Conservation (phyloP, 768 basidiomycete genomes). For the Piloderma croceum region DNA sequence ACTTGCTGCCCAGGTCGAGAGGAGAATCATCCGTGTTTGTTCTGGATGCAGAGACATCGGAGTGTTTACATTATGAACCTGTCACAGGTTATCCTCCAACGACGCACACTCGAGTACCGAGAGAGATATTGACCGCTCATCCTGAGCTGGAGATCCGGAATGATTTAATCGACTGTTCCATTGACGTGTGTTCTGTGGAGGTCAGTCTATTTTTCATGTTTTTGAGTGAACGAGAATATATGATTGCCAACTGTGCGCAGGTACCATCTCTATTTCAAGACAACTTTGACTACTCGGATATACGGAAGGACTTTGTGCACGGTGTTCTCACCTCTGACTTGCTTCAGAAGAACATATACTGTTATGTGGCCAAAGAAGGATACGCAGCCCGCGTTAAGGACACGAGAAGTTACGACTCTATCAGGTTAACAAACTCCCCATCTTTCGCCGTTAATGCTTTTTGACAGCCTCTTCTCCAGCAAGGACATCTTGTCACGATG, state of each 20-base stretch:
- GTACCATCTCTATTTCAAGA: conserved; percentile 96
- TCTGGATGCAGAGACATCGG: conserved; percentile 65
- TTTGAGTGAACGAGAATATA: not conserved
- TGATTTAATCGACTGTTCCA: conserved; percentile 83
- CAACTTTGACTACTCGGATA: conserved; percentile 95
- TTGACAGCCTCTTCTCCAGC: conserved; percentile 37
- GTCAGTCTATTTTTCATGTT: conserved; percentile 34
- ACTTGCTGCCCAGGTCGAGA: conserved; percentile 41
- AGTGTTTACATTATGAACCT: conserved; percentile 83
- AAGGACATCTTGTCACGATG: conserved; percentile 90
- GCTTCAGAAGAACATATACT: conserved; percentile 90
- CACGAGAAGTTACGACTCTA: conserved; percentile 83
- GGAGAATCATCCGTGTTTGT: conserved; percentile 78
- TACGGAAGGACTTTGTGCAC: conserved; percentile 89
- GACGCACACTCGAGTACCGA: conserved; percentile 60
- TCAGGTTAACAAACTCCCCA: conserved; percentile 52
- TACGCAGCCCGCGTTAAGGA: conserved; percentile 94
- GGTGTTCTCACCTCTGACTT: conserved; percentile 92
- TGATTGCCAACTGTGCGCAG: conserved; percentile 32
- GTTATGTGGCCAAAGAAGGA: conserved; percentile 80
- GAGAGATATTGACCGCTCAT: conserved; percentile 66
- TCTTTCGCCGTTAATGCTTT: conserved; percentile 1
- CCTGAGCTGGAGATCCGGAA: conserved; percentile 82
- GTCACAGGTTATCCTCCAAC: conserved; percentile 65
- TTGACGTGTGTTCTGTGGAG: conserved; percentile 93